Evolutionary conservation across 345 rosid species (phyloP).

Genomic region (Camelina laxa): DNA sequence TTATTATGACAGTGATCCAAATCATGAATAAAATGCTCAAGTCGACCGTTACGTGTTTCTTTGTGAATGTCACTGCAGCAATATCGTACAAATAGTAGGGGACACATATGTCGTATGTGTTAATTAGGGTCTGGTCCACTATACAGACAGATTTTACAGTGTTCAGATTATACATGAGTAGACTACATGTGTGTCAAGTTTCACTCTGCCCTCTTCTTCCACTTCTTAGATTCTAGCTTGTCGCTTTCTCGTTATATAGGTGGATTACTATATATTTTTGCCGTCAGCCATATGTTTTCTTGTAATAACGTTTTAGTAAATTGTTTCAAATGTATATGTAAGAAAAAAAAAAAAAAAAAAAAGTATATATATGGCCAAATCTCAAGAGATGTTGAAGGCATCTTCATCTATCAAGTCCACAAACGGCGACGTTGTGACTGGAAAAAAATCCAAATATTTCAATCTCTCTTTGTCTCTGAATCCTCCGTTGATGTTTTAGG

Average conservation of each 20-base stretch:
- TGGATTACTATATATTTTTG: not conserved
- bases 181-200: too few species aligned
- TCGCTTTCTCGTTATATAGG: not conserved
- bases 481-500: conserved; percentile 36
- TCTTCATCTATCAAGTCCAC: not conserved
- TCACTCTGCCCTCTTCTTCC: not conserved
- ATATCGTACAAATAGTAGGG: too few species aligned
- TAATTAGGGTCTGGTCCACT: too few species aligned
- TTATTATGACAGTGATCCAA: too few species aligned
- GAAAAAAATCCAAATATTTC: not conserved
- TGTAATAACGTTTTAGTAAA: not conserved
- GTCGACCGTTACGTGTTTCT: too few species aligned
- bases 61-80: too few species aligned
- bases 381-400: not conserved
- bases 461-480: conserved; percentile 16
- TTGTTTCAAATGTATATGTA: too few species aligned
- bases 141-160: too few species aligned
- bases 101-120: too few species aligned
- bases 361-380: not conserved
- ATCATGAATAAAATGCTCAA: too few species aligned
- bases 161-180: too few species aligned
- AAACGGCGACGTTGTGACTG: not conserved
- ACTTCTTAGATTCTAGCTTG: not conserved
- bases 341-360: not conserved
- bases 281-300: not conserved